Evolutionary conservation across 2,329 filamentous ascomycete species (phyloP), one percentile per base, ranked within the genome.

Genomic region (Aspergillus terreus): DNA sequence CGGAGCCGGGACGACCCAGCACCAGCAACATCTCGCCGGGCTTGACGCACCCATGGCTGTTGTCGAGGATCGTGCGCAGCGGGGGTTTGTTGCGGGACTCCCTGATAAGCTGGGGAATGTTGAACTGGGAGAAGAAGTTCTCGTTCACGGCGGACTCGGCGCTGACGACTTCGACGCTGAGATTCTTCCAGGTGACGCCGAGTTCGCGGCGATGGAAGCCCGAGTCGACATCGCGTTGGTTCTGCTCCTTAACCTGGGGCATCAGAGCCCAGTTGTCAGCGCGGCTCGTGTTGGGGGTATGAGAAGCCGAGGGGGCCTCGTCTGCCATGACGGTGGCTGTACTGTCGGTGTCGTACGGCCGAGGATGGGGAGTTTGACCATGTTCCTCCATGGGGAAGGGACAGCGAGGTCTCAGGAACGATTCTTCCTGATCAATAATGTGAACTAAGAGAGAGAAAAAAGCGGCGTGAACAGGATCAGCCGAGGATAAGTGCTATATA

Each of bases 1-100:
- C 86, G 2, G 83, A 78, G 0, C 85, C 86, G 0, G 86, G 86
- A 1, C 85, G 77, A 3, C 86, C 86, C 0, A 89, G 74, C 0
- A 89, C 85, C 0, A 88, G 71, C 1, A 88, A 69, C 86, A 88
- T 87, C 68, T 88, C 85, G 17, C 85, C 87, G 0, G 86, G 85
- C 64, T 85, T 84, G 46, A 90, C 82, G 58, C 84, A 87, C 10
- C 86, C 86, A 63, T 84, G 81, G 51, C 79, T 82, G 59, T 82
- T 77, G 48, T 86, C 78, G 19, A 90, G 70, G 43, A 90, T 84
- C 0, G 82, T 85, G 56, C 81, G 81, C 17, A 86, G 68, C 0
- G 85, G 82, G 0, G 81, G 78, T 59, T 81, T 83, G 41, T 72
- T 74, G 57, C 73, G 74, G 51, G 71, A 73, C 57, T 84, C 82